Base-by-base conservation (phyloP, 768 basidiomycete genomes). In the Leccinum aurantiacum region DNA sequence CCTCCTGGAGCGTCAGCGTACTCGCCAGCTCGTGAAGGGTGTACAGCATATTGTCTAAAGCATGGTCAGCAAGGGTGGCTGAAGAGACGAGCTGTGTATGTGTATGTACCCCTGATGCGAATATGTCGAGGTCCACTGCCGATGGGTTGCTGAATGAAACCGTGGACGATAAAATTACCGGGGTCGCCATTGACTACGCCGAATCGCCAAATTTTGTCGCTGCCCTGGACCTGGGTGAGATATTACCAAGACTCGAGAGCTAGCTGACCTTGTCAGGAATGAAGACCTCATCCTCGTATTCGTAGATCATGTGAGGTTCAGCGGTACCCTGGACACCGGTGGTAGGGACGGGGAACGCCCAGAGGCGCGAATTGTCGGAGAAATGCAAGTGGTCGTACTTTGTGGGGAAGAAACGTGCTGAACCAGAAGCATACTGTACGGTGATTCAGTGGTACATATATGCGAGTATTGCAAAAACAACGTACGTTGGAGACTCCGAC, bases 81-180 rank as follows among this genome's bases (percentile, higher is more conserved):
- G 29, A 55, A 22, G 33, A 17, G n/a, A 48, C 48, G 3, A 13
- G 22, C 0, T 33, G 33, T 33, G 33, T n/a, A 14, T 33, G 31
- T 33, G 31, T n/a, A 14, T 67, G 13, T 65, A 78, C 79, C 68
- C 58, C 70, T 66, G 47, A 78, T 72, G 14, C 71, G 74, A 19
- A 77, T 78, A 67, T 82, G 80, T 15, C 88, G 78, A 2, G 89
- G 89, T 2, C 88, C 88, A 55, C 85, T 85, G n/a, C 85, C 87
- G 19, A 69, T 64, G 4, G 85, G 84, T 55, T 50, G 49, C 22
- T 79, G 76, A 51, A 90, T 88, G 38, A 78, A 76, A 1, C 88
- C 87, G 53, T 84, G 82, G 49, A 90, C 81, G 41, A 66, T 72
- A 72, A 78, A 89, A 3, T 75, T 67, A 0, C 82, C 81, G 0